Base-by-base conservation (phyloP, 805 yeast species). In the Candida golubevii region DNA sequence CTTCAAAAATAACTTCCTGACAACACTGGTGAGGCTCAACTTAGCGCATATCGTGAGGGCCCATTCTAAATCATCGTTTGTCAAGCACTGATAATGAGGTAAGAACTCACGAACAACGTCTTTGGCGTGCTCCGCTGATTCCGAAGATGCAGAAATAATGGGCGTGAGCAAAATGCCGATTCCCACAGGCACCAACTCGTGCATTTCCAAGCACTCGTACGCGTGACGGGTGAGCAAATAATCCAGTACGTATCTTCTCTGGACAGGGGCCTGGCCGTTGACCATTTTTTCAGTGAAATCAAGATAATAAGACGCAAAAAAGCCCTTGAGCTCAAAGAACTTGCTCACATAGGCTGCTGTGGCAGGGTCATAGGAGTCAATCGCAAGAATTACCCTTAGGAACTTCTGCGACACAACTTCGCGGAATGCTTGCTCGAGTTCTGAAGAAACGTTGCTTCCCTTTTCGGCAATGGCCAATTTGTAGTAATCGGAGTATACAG, bases 51-150 rank as follows among this genome's bases (percentile, higher is more conserved):
- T 69, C 2, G 87, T 77, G 41, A 85, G 65, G 36, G 83, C 77
- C 91, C 91, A 85, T 60, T 85, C 93, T 48, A 83, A 71, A 58
- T 85, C 95, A 58, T 85, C 90, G 56, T 82, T 83, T 8, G 82
- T 81, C 42, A 74, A 65, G 55, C 80, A 81, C 36, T 80, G 71
- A 57, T 70, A 85, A 18, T 72, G 73, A 6, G 88, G 87, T 31
- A 85, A 63, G 38, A 78, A 71, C 47, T 79, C 81, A 4, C 79
- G 72, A 31, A 85, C 71, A 1, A 78, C 72, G 12, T 54, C 48
- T 36, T 53, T 56, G 38, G 59, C 56, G 18, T 49, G 48, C 11
- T 63, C 63, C 41, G 70, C 59, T 2, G 78, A 61, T 15, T 65
- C 65, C 10, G 67, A 58, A n/a, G 75, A 72, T 14, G 74, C 73